A percentile compares a stretch with the other conserved stretches of the same genome.
Evolutionary conservation across 1,284 basidiomycete species (phyloP).

Genomic region (Cerrena zonata): DNA sequence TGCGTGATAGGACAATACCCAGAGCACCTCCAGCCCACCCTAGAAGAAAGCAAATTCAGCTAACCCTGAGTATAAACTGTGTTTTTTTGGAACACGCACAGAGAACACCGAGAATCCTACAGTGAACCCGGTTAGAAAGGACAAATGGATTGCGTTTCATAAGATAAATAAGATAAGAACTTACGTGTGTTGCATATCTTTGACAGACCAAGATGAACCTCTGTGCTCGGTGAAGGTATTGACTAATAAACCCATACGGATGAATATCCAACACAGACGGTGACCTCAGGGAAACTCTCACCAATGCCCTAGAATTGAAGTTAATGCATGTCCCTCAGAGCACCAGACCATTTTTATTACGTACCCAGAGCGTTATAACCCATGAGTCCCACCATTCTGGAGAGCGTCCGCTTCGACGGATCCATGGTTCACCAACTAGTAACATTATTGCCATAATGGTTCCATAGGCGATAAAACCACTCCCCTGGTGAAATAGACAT

Average conservation of each 20-base stretch:
- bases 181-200: slow-evolving; percentile 92
- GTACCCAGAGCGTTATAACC: slow-evolving; percentile 83
- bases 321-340: slow-evolving; percentile 1
- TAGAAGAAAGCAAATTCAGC: slow-evolving; percentile 22
- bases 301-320: slow-evolving; percentile 43
- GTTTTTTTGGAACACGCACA: slow-evolving; percentile 33
- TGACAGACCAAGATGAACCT: slow-evolving; percentile 77
- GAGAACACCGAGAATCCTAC: slow-evolving; percentile 38
- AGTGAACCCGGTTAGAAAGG: background rate
- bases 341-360: slow-evolving; percentile 22
- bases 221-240: slow-evolving; percentile 94
- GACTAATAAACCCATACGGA: slow-evolving; percentile 36
- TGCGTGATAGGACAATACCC: slow-evolving; percentile 80
- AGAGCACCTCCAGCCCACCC: slow-evolving; percentile 90
- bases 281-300: slow-evolving; percentile 42
- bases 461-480: slow-evolving; percentile 85
- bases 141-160: background rate
- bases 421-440: slow-evolving; percentile 79
- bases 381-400: slow-evolving; percentile 91
- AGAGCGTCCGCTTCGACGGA: slow-evolving; percentile 62
- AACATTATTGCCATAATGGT: slow-evolving; percentile 80
- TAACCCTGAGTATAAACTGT: background rate
- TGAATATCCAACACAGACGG: slow-evolving; percentile 4
- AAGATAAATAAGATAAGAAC: slow-evolving; percentile 26
- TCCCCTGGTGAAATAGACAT: slow-evolving; percentile 42